Conservation (phyloP, 495 filamentous ascomycete species). For the Aspergillus conjunctus region DNA sequence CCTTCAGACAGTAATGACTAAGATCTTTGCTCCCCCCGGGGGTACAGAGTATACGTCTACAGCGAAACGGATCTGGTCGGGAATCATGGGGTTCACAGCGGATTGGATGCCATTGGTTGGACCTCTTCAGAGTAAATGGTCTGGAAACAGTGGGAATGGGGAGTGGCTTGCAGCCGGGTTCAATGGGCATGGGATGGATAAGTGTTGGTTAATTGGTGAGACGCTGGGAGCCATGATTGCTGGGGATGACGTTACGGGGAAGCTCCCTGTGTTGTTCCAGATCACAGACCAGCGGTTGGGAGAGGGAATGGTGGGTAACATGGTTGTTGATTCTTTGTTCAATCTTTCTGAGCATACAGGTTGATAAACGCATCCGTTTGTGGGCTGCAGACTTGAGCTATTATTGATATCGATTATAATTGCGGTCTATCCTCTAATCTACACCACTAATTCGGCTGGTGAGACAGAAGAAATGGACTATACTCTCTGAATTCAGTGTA, state of each 20-base stretch:
- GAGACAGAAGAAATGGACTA: no score
- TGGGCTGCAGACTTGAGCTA: no score
- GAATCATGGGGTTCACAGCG: conserved; percentile 2
- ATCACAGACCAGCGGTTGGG: background rate
- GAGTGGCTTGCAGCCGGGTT: conserved; percentile 7
- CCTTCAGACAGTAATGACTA: background rate
- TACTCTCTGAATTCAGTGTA: no score
- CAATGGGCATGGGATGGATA: conserved; percentile 7
- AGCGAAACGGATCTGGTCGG: background rate
- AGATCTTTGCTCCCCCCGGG: background rate
- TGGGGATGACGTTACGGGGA: background rate
- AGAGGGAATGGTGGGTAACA: background rate
- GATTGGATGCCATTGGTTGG: conserved; percentile 6
- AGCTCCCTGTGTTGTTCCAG: background rate
- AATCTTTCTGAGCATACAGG: no score
- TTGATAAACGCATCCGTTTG: no score
- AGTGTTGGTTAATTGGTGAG: conserved; percentile 7
- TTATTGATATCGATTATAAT: no score
- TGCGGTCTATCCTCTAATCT: no score
- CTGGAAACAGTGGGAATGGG: background rate
- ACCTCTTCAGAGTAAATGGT: background rate
- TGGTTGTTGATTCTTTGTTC: no score
- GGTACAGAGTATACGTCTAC: background rate
- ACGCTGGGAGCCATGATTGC: conserved; percentile 3
- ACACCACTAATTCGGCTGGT: no score